Evolutionary conservation across 129 eudicot species (phyloP), one percentile per base, ranked within the genome.

Genomic region (Flaveria trinervia): DNA sequence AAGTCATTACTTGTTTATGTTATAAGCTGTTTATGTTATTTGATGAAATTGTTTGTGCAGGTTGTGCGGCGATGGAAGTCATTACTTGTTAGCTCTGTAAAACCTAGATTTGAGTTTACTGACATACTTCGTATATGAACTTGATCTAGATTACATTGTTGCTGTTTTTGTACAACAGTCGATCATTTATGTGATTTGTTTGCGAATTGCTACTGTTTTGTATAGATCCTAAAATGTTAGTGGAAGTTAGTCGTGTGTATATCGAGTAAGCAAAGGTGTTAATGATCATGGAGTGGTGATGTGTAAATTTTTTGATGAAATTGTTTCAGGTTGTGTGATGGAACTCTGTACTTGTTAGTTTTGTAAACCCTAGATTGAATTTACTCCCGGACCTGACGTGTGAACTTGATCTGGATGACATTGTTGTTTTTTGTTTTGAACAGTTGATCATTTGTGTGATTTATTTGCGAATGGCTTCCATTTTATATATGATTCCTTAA

Each of bases 241-340:
- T 73, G 20, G 10, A 45, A 73, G 41, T 45, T 45, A 11, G 50
- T 69, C 22, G 74, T 39, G 48, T 20, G 66, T 52, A 36, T 51
- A 18, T 65, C 4, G 45, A 76, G 65, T 23, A 52, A 68, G 9
- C 45, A 41, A 43, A 57, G 15, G 59, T 70, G 52, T 10, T 12
- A 44, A 43, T 61, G 72, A 61, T 71, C 71, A 79, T 15, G 54
- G 49, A 78, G 11, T 49, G 7, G 56, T 39, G 76, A 44, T 57
- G 76, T 56, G 12, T 59, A 26, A 30, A 4, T 30, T 30, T 30
- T 45, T 49, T 7, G 46, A 3, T 48, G 82, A 49, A 52, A 65
- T 26, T 73, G 7, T 46, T 78, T 80, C 86, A 85, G 96, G 85
- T 83, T 80, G 72, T 43, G 48, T 82, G 81, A 18, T 83, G 79